These are phyloP conservation scores for Picea glauca DNA, from an alignment of 75 land plant genomes.

Conservation along the genomic window DNA sequence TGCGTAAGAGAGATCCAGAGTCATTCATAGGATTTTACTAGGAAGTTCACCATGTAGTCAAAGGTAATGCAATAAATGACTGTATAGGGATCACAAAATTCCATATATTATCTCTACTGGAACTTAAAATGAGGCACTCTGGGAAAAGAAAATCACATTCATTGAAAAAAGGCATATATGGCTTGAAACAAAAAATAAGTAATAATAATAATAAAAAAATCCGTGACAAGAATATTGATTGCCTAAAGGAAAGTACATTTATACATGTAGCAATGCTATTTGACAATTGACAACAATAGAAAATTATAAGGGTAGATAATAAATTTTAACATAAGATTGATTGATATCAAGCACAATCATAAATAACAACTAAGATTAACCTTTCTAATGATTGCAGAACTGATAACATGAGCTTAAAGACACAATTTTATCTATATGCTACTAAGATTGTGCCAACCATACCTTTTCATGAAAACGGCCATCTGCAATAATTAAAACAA, in stretches of 20 bases:
- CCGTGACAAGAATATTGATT: too few species aligned
- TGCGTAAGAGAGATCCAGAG: neutral
- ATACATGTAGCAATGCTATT: too few species aligned
- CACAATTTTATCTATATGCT: too few species aligned
- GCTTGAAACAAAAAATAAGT: neutral
- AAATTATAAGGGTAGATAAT: too few species aligned
- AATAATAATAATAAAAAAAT: too few species aligned
- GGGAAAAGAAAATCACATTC: neutral
- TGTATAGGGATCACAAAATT: neutral
- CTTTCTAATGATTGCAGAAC: too few species aligned
- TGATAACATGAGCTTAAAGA: too few species aligned
- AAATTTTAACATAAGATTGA: too few species aligned
- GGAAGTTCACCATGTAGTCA: neutral
- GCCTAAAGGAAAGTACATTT: too few species aligned
- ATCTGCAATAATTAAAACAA: conserved; percentile 91
- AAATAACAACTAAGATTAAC: too few species aligned
- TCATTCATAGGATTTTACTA: neutral
- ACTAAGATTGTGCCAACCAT: neutral
- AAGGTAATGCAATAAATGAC: neutral
- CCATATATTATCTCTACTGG: neutral
- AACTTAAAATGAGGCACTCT: neutral
- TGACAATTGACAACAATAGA: too few species aligned
- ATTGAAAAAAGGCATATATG: neutral
- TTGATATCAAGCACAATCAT: too few species aligned
- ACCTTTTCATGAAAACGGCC: conserved; percentile 96